A percentile compares a stretch with the other conserved stretches of the same genome.
Conservation (phyloP, 2,329 filamentous ascomycete species). For the Fusarium neocosmosporiellum region DNA sequence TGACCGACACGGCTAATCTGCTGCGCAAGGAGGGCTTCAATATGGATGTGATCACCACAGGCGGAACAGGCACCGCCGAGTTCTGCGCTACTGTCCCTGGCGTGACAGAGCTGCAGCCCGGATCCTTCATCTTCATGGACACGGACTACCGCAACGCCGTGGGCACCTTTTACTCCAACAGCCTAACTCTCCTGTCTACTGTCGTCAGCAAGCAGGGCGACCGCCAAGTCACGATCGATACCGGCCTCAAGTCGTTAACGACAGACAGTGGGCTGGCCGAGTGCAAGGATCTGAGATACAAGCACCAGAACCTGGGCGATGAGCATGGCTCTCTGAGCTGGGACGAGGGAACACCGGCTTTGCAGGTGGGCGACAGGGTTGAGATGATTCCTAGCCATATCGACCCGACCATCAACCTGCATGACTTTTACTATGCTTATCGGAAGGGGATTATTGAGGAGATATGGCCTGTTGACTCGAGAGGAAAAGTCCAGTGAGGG, state of each 20-base stretch:
- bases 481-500: slow-evolving; percentile 32
- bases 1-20: slow-evolving; percentile 12
- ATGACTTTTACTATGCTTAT: slow-evolving; percentile 34
- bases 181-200: slow-evolving; percentile 34
- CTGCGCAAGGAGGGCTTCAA: slow-evolving; percentile 8
- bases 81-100: slow-evolving; percentile 63
- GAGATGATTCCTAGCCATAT: slow-evolving; percentile 39
- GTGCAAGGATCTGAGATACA: slow-evolving; percentile 28
- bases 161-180: slow-evolving; percentile 60
- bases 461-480: slow-evolving; percentile 29
- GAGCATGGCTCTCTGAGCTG: slow-evolving; percentile 31
- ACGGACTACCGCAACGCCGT: slow-evolving; percentile 66
- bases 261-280: slow-evolving; percentile 33
- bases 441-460: slow-evolving; percentile 19
- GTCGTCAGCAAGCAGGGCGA: slow-evolving; percentile 33
- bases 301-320: slow-evolving; percentile 14
- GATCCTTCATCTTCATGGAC: slow-evolving; percentile 68
- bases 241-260: slow-evolving; percentile 23
- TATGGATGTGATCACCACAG: slow-evolving; percentile 28
- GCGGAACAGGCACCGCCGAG: slow-evolving; percentile 46
- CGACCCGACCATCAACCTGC: slow-evolving; percentile 34
- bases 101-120: slow-evolving; percentile 65
- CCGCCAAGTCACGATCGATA: slow-evolving; percentile 31
- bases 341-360: slow-evolving; percentile 7
- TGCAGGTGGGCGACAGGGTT: slow-evolving; percentile 23